Evolutionary conservation across 768 basidiomycete genomes (phyloP).

Genomic region (Obba rivulosa): DNA sequence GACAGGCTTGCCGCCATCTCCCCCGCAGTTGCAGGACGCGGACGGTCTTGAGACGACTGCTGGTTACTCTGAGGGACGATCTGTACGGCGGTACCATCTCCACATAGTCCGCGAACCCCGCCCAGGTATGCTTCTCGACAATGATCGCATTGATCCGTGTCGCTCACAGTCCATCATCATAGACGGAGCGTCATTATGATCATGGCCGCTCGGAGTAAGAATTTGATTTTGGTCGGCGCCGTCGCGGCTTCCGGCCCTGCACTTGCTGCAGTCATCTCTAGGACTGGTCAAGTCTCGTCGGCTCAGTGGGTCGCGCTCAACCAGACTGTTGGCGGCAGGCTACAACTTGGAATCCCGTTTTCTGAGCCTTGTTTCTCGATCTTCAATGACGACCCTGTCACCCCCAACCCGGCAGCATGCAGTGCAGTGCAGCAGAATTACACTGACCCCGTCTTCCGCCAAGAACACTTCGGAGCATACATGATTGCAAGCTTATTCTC

Average conservation of each 20-base stretch:
- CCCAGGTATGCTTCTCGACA: no score
- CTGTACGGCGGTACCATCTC: no score
- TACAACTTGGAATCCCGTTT: constrained; percentile 23
- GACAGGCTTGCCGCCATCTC: no score
- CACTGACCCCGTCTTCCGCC: constrained; percentile 20
- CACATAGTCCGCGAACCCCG: no score
- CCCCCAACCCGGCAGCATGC: constrained; percentile 20
- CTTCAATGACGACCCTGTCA: constrained; percentile 17
- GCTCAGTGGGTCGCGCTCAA: constrained; percentile 19
- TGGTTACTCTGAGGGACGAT: no score
- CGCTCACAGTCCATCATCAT: no score
- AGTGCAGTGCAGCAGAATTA: constrained; percentile 24
- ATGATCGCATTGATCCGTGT: no score
- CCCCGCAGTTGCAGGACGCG: no score
- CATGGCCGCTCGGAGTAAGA: not conserved
- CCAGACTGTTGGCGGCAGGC: constrained; percentile 24
- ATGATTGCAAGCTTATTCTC: constrained; percentile 22
- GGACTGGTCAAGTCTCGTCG: no score
- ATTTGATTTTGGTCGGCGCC: not conserved
- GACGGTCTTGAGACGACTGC: no score
- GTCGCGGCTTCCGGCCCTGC: not conserved
- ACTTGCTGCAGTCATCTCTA: not conserved
- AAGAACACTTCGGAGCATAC: constrained; percentile 21
- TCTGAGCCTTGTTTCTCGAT: constrained; percentile 28
- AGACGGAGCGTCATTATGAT: no score